These are phyloP conservation scores for Talaromyces funiculosus DNA, from an alignment of 2,329 filamentous ascomycete genomes.

Conservation along the genomic window DNA sequence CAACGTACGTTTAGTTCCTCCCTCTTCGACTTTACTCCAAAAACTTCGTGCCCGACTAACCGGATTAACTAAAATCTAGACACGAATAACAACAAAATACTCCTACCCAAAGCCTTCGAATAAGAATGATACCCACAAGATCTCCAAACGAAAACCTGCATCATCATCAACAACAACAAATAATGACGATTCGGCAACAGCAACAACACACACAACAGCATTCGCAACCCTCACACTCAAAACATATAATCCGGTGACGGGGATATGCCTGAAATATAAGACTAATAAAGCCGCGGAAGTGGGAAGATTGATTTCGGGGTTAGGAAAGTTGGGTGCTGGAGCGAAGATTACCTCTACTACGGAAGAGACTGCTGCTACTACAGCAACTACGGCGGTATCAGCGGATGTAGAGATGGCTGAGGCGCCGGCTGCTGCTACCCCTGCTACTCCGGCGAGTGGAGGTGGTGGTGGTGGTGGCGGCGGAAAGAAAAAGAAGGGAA, in stretches of 20 bases:
- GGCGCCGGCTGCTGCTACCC: conserved; percentile 18
- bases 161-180: neutral
- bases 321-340: conserved; percentile 68
- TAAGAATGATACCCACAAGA: conserved; percentile 16
- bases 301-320: conserved; percentile 66
- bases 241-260: conserved; percentile 78
- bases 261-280: conserved; percentile 80
- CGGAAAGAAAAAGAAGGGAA: conserved; percentile 62
- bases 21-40: neutral
- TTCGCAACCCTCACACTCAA: conserved; percentile 71
- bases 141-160: conserved; percentile 1
- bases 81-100: conserved; percentile 89
- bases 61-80: too few relatives aligned
- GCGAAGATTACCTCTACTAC: conserved; percentile 56
- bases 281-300: conserved; percentile 91
- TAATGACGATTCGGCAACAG: neutral
- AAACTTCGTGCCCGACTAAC: too few relatives aligned
- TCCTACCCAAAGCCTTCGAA: conserved; percentile 47
- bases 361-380: conserved; percentile 43
- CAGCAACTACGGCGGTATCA: conserved; percentile 33
- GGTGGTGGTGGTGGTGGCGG: conserved; percentile 18
- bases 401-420: conserved; percentile 31
- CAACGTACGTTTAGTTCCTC: conserved; percentile 66
- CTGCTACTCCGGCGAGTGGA: conserved; percentile 20
- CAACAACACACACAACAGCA: conserved; percentile 14